Evolutionary conservation across 2,329 filamentous ascomycete species (phyloP), one percentile per base, ranked within the genome.

Genomic region (Talaromyces funiculosus): DNA sequence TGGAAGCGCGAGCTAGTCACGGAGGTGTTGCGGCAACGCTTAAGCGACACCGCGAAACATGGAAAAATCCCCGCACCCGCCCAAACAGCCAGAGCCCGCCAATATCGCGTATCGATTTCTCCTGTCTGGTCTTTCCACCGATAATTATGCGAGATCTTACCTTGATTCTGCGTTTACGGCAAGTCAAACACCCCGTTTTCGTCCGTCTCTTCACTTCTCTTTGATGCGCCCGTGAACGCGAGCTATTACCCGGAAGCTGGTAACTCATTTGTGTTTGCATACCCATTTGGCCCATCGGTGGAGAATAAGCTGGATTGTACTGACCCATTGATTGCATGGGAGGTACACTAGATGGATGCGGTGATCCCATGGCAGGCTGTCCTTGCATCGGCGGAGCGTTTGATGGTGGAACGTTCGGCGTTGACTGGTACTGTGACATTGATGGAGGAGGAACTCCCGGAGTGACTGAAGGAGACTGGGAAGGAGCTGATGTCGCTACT

Each of bases 191-290:
- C n/a, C 86, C 86, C 1, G 86, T 89, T 76, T 89, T 89, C 61
- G 88, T 90, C 71, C 88, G 81, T 66, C 87, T 81, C 78, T 90
- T 90, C 72, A 90, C 89, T 75, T 90, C 87, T 76, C 89, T 86
- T 74, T 81, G 80, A 72, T 88, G 85, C 67, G 86, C 85, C 80
- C 66, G 82, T 78, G 70, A 75, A 78, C 61, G 57, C n/a, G 76
- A 73, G 59, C 79, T 54, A 12, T 40, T 54, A 33, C 78, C 79
- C 29, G 72, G 80, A 65, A 75, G 80, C 76, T 73, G 78, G 72
- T 71, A 84, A 76, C 64, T 84, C 77, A 81, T 83, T 63, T 77
- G 79, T 56, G 78, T 77, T 59, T 74, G 78, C 67, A 72, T 71
- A 31, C 67, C 70, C 62, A 69, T 68, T 54, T 72, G 72, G 51